These are phyloP conservation scores for Westerdykella ornata DNA, from an alignment of 2,329 filamentous ascomycete genomes.

Conservation along the genomic window DNA sequence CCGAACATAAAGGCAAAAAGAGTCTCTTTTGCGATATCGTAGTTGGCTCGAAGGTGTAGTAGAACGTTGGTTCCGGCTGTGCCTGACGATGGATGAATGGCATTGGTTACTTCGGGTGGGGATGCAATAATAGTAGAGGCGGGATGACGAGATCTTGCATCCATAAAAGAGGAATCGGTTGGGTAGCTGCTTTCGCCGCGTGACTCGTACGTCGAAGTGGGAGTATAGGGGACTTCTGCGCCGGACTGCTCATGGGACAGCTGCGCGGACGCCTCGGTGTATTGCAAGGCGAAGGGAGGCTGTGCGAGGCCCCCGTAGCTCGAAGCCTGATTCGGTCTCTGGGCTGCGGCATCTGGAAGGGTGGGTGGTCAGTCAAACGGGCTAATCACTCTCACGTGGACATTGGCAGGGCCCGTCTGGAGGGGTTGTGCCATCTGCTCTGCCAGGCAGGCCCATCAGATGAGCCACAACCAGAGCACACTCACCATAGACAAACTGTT, in stretches of 20 bases:
- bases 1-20: constrained; percentile 66
- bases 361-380: constrained; percentile 42
- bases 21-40: constrained; percentile 59
- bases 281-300: constrained; percentile 45
- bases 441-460: constrained; percentile 28
- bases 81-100: constrained; percentile 63
- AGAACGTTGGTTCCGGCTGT: constrained; percentile 62
- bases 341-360: constrained; percentile 52
- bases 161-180: constrained; percentile 50
- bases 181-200: constrained; percentile 37
- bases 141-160: constrained; percentile 51
- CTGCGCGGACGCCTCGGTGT: constrained; percentile 45
- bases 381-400: constrained; percentile 35
- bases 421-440: constrained; percentile 33
- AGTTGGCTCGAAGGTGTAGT: constrained; percentile 67
- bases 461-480: constrained; percentile 38
- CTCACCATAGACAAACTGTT: constrained; percentile 76
- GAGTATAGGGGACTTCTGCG: constrained; percentile 42
- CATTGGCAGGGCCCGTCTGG: constrained; percentile 30
- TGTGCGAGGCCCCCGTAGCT: constrained; percentile 45
- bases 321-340: constrained; percentile 54
- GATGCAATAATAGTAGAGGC: constrained; percentile 36
- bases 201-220: constrained; percentile 46
- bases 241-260: constrained; percentile 45
- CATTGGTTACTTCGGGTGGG: constrained; percentile 52